Evolutionary conservation across 2,329 filamentous ascomycete genomes (phyloP).

Genomic region (Westerdykella sp.): DNA sequence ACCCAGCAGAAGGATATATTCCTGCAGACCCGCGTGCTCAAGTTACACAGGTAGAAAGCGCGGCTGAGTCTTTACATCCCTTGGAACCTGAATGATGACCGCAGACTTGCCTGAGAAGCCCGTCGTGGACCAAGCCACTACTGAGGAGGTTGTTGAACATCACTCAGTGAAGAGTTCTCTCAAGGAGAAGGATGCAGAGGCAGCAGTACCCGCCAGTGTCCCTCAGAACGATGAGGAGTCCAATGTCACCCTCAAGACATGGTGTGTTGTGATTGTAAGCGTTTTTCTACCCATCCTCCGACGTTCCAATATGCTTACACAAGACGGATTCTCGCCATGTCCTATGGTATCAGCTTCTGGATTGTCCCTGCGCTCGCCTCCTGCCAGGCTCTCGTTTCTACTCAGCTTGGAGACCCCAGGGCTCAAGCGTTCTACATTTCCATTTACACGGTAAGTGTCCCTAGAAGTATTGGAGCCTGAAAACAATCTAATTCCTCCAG

Average conservation of each 20-base stretch:
- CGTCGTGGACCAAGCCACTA: not conserved
- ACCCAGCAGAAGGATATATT: no score
- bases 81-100: no score
- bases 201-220: constrained; percentile 12
- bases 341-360: constrained; percentile 39
- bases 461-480: not conserved
- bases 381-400: constrained; percentile 26
- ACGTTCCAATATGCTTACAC: not conserved
- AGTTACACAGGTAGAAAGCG: no score
- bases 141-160: not conserved
- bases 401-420: constrained; percentile 31
- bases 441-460: constrained; percentile 25
- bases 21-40: no score
- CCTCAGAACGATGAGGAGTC: constrained; percentile 33
- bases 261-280: constrained; percentile 31
- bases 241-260: constrained; percentile 39
- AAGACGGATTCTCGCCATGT: constrained; percentile 28
- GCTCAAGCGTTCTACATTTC: constrained; percentile 34
- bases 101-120: not conserved
- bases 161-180: not conserved
- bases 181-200: constrained; percentile 11
- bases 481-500: not conserved
- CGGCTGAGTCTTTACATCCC: no score
- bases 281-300: not conserved
- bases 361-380: constrained; percentile 33